phyloP scores from a whole-genome alignment of 2,329 filamentous ascomycete species.

The Diaporthe eres region DNA sequence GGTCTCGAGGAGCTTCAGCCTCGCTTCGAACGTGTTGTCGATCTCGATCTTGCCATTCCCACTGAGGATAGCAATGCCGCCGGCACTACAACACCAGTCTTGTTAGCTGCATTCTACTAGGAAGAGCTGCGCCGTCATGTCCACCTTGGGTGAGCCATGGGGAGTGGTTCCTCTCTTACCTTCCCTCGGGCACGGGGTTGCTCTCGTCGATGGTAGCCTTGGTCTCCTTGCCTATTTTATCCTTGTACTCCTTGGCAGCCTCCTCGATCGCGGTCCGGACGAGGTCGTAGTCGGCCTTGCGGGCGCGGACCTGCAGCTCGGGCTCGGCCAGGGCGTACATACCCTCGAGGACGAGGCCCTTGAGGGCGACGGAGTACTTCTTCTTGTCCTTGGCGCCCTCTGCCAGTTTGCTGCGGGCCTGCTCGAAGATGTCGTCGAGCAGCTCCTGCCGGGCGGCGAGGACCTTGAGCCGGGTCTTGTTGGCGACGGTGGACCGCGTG shows the following conservation, averaged over 20 bases:
- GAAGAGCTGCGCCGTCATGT: neutral
- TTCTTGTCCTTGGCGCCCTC: slow-evolving; percentile 75
- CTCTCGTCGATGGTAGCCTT: slow-evolving; percentile 82
- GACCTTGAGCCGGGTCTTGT: slow-evolving; percentile 94
- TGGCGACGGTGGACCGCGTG: slow-evolving; percentile 93
- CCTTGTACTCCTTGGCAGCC: slow-evolving; percentile 87
- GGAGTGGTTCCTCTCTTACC: slow-evolving; percentile 68
- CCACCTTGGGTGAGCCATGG: slow-evolving; percentile 45
- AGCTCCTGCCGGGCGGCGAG: slow-evolving; percentile 90
- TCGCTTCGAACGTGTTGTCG: slow-evolving; percentile 97
- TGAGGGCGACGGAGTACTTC: slow-evolving; percentile 83
- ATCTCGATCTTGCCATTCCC: slow-evolving; percentile 95
- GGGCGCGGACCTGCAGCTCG: slow-evolving; percentile 79
- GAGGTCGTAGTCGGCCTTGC: slow-evolving; percentile 83
- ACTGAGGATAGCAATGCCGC: slow-evolving; percentile 85
- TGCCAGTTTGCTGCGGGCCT: slow-evolving; percentile 79
- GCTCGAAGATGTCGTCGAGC: slow-evolving; percentile 90
- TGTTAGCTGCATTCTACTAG: slow-evolving; percentile 28
- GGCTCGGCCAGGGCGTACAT: slow-evolving; percentile 89
- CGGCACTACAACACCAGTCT: slow-evolving; percentile 71
- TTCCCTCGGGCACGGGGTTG: slow-evolving; percentile 83
- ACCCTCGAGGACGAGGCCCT: slow-evolving; percentile 88
- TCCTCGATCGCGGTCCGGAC: slow-evolving; percentile 84
- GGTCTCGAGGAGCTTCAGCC: slow-evolving; percentile 86
- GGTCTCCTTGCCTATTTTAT: slow-evolving; percentile 78